A percentile compares a stretch with the other conserved stretches of the same genome.
phyloP scores from a whole-genome alignment of 257 asterid genomes.

The Solanum etuberosum region DNA sequence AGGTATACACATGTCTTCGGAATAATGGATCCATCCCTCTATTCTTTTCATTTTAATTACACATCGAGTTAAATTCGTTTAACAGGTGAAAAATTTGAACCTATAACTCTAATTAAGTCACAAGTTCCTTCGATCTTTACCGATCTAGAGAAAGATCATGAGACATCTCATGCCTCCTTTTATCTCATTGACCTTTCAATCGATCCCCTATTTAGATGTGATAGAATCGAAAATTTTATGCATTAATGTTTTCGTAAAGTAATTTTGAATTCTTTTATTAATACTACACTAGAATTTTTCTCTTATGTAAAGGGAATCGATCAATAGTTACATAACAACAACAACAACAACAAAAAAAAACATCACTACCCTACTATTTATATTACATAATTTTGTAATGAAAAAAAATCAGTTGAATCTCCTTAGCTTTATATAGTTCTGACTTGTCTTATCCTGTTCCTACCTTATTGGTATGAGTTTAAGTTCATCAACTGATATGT shows the following conservation, averaged over 20 bases:
- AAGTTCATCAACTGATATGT: neutral
- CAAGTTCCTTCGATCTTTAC: neutral
- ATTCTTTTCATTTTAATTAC: neutral
- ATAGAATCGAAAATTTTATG: neutral
- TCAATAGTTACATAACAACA: too few species aligned
- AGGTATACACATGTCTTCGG: conserved; percentile 18
- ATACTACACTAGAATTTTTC: neutral
- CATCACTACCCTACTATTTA: neutral
- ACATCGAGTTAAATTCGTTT: neutral
- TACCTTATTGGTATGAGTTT: neutral
- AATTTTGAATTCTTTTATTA: neutral
- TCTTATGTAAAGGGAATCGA: too few species aligned
- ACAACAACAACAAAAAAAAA: too few species aligned
- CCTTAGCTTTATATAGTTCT: too few species aligned
- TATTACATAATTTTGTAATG: too few species aligned
- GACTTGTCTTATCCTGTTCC: too few species aligned
- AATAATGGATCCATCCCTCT: neutral
- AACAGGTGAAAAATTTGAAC: fast-evolving
- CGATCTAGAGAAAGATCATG: neutral
- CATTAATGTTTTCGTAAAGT: too few species aligned
- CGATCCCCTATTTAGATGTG: too few species aligned
- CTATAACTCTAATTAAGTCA: neutral
- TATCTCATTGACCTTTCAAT: neutral
- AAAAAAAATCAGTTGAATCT: too few species aligned
- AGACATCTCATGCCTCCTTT: neutral